A percentile compares a stretch with the other conserved stretches of the same genome.
phyloP scores from a whole-genome alignment of 306 rosid genomes.

The Erythrophleum fordii region DNA sequence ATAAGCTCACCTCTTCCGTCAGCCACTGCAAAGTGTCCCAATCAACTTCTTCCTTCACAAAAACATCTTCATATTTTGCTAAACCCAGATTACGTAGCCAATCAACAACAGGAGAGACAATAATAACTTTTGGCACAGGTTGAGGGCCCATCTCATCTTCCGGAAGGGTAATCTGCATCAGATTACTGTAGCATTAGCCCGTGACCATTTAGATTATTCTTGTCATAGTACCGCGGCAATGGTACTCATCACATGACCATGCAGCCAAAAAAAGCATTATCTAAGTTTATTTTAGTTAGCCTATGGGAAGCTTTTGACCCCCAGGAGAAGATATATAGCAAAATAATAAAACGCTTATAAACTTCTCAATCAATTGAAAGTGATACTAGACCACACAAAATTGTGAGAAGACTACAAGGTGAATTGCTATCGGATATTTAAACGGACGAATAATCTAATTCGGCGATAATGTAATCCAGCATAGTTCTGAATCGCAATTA shows the following conservation, averaged over 20 bases:
- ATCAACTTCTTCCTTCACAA: conserved; percentile 84
- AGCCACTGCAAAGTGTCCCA: conserved; percentile 80
- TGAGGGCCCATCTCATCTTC: conserved; percentile 43
- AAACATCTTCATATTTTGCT: conserved; percentile 66
- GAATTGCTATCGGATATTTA: not conserved
- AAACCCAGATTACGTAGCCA: conserved; percentile 74
- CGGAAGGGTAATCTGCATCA: conserved; percentile 50
- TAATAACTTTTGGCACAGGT: conserved; percentile 35
- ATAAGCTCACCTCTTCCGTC: conserved; percentile 75
- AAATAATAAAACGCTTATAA: not conserved
- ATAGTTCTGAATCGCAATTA: not conserved
- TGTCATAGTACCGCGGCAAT: not conserved
- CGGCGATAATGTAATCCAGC: not conserved
- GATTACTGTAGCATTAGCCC: not conserved
- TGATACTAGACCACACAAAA: not conserved
- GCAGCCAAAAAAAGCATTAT: not conserved
- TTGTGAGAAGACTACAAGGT: not conserved
- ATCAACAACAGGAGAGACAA: conserved; percentile 55
- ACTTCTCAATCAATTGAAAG: not conserved
- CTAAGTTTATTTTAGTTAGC: too few species aligned
- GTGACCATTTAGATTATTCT: not conserved
- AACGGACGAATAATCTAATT: not conserved
- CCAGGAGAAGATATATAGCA: not conserved
- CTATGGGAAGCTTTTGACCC: not conserved
- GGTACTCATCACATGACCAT: not conserved